These are phyloP conservation scores for sunflower (Helianthus annuus) DNA, from an alignment of 129 eudicot genomes.

Conservation along the genomic window DNA sequence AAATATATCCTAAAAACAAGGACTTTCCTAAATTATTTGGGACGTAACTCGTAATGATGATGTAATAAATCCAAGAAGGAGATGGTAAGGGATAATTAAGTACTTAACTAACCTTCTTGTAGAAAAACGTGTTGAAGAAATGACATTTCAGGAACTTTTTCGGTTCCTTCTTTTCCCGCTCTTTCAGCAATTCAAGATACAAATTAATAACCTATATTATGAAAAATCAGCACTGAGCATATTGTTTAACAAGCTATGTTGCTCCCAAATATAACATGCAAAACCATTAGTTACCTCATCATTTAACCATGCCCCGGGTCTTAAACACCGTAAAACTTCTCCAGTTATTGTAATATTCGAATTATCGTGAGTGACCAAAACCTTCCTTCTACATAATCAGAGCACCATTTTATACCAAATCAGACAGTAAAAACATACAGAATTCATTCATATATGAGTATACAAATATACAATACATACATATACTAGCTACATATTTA, in stretches of 20 bases:
- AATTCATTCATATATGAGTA: neutral
- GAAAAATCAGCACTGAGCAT: conserved; percentile 20
- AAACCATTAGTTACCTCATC: conserved; percentile 63
- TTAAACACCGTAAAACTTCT: conserved; percentile 70
- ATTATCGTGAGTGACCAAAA: conserved; percentile 74
- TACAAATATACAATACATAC: neutral
- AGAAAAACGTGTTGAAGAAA: conserved; percentile 93
- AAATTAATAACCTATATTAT: conserved; percentile 75
- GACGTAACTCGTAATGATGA: neutral
- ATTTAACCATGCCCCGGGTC: conserved; percentile 85
- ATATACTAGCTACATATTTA: neutral
- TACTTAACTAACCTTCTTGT: conserved; percentile 77
- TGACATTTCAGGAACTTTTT: conserved; percentile 81
- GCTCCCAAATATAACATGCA: neutral
- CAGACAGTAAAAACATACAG: conserved; percentile 4
- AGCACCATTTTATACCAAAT: conserved; percentile 20
- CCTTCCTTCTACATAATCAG: conserved; percentile 54
- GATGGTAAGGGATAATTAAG: conserved; percentile 9
- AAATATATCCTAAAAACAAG: neutral
- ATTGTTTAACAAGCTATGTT: conserved; percentile 16
- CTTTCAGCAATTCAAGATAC: conserved; percentile 87
- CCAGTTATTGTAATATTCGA: conserved; percentile 84
- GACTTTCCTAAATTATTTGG: neutral
- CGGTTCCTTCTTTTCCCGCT: conserved; percentile 92
- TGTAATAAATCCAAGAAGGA: conserved; percentile 6